Evolutionary conservation across 495 filamentous ascomycete species (phyloP), one percentile per base, ranked within the genome.

Genomic region (Penicillium odoratum): DNA sequence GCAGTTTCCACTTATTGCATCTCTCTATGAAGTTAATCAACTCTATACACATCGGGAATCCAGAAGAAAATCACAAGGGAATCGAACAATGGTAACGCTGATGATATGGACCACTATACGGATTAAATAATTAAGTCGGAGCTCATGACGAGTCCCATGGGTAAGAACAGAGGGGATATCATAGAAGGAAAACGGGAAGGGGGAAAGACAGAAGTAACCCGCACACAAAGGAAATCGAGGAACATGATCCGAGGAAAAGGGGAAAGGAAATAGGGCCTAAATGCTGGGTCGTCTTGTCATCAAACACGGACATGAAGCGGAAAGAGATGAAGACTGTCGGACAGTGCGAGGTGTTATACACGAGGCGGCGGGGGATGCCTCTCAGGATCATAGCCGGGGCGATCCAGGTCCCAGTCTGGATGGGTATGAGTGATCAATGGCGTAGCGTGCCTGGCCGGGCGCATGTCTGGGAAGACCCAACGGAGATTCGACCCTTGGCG

Each of bases 211-310:
- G 57, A 64, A 48, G 57, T 26, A 48, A 30, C 46, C 46, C 46
- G 46, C 46, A 48, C 15, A 60, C 45, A 67, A 62, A 61, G 52
- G 55, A 51, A 65, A 66, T 59, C 54, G 34, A 57, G 42, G 52
- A 49, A 34, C 1, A 40, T 33, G 11, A 3, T 40, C 38, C 38
- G 5, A 16, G 38, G 38, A 48, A 55, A 54, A 56, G 57, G 15
- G 26, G 11, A 65, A 65, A 58, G 55, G 57, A 69, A 62, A 68
- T 40, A 56, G 43, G 66, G 59, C 68, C 66, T 67, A 70, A 73
- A 73, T 75, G 73, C 71, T 74, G 74, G 73, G 69, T 78, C 73
- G 67, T 72, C 69, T 78, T 60, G 69, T 78, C 74, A 73, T 76
- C 67, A 78, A 72, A 75, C 67, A 69, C 64, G 71, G 65, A 75